A percentile compares a stretch with the other conserved stretches of the same genome.
Evolutionary conservation across 2,329 filamentous ascomycete species (phyloP).

Genomic region (Neofusicoccum ribis): DNA sequence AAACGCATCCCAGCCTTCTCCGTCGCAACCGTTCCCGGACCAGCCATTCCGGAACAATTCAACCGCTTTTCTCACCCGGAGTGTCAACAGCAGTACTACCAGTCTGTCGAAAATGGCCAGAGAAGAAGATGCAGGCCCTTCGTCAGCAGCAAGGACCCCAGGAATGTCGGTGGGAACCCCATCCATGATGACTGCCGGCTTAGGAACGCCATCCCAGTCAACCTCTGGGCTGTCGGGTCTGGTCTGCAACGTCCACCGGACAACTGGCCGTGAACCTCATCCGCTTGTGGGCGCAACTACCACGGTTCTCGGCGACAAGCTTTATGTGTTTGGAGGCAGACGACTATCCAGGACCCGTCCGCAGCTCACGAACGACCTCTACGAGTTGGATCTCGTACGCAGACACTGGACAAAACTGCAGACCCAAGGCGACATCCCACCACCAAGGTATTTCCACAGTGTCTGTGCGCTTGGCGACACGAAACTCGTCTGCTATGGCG

Average conservation of each 20-base stretch:
- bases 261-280: constrained; percentile 87
- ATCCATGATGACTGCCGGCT: constrained; percentile 35
- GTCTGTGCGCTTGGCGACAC: constrained; percentile 91
- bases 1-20: constrained; percentile 45
- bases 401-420: constrained; percentile 93
- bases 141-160: constrained; percentile 26
- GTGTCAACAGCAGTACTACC: constrained; percentile 48
- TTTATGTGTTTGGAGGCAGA: constrained; percentile 94
- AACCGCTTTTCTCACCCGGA: constrained; percentile 37
- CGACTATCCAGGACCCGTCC: constrained; percentile 82
- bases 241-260: constrained; percentile 72
- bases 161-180: constrained; percentile 21
- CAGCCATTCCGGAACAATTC: constrained; percentile 34
- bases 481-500: constrained; percentile 96
- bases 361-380: constrained; percentile 84
- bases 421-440: constrained; percentile 78
- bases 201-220: constrained; percentile 42
- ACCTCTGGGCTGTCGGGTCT: constrained; percentile 65
- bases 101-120: constrained; percentile 42
- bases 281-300: constrained; percentile 93
- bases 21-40: constrained; percentile 41
- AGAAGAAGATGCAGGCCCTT: constrained; percentile 52
- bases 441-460: constrained; percentile 94
- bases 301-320: constrained; percentile 89
- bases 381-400: constrained; percentile 86